These are phyloP conservation scores for Termitomyces sp. DNA, from an alignment of 768 basidiomycete species.

Conservation along the genomic window DNA sequence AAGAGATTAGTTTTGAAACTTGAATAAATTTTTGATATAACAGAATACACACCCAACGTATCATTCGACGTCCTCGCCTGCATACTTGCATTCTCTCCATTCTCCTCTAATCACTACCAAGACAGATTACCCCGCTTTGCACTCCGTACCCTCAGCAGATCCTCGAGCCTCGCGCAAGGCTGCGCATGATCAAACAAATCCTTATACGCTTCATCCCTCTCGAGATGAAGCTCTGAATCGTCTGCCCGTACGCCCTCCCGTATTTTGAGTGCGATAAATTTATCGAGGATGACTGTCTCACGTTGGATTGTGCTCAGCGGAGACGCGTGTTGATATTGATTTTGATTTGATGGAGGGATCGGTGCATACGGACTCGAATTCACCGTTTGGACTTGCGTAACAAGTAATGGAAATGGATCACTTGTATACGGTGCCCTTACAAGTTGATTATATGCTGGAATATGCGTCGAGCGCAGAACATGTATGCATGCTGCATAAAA, in stretches of 20 bases:
- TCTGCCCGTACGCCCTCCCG: constrained; percentile 43
- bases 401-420: constrained; percentile 67
- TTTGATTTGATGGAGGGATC: too few relatives aligned
- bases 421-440: constrained; percentile 69
- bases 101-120: too few relatives aligned
- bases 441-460: constrained; percentile 51
- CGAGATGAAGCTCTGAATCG: constrained; percentile 67
- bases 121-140: constrained; percentile 17
- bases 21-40: too few relatives aligned
- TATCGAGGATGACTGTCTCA: constrained; percentile 51
- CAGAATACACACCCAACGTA: too few relatives aligned
- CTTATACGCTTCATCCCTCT: constrained; percentile 31
- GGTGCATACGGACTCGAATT: too few relatives aligned
- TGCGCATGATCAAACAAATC: constrained; percentile 76
- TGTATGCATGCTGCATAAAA: constrained; percentile 82
- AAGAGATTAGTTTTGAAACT: too few relatives aligned
- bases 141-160: constrained; percentile 56
- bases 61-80: too few relatives aligned
- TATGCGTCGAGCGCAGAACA: constrained; percentile 25
- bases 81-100: too few relatives aligned
- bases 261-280: constrained; percentile 52
- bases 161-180: constrained; percentile 71
- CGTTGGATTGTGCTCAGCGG: not conserved
- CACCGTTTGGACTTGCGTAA: not conserved
- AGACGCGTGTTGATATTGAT: too few relatives aligned